Conservation (phyloP, 352 stramenopile species). For the Pythium guiyangense region DNA sequence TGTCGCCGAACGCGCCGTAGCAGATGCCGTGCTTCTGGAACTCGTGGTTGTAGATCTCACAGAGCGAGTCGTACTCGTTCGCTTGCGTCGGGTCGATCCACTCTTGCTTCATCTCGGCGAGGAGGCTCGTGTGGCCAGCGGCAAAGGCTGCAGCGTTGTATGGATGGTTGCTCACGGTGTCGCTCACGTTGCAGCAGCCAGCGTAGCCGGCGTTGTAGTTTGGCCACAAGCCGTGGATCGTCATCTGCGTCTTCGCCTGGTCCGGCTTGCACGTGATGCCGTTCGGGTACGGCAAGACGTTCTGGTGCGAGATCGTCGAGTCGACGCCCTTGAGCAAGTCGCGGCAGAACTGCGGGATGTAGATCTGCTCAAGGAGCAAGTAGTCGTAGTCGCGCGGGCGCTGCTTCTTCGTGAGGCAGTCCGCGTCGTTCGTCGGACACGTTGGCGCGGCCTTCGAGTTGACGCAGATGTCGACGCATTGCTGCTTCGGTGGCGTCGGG, state of each 20-base stretch:
- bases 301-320: slow-evolving; percentile 77
- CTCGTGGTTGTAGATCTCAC: slow-evolving; percentile 85
- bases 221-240: slow-evolving; percentile 75
- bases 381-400: slow-evolving; percentile 73
- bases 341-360: slow-evolving; percentile 76
- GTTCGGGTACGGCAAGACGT: slow-evolving; percentile 59
- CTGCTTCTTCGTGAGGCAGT: slow-evolving; percentile 61
- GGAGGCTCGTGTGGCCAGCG: slow-evolving; percentile 33
- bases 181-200: slow-evolving; percentile 64
- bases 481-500: slow-evolving; percentile 30
- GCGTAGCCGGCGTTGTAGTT: slow-evolving; percentile 76
- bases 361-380: slow-evolving; percentile 74
- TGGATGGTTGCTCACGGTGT: slow-evolving; percentile 49
- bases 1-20: slow-evolving; percentile 59
- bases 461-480: slow-evolving; percentile 77
- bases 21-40: slow-evolving; percentile 87
- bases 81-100: slow-evolving; percentile 64
- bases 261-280: slow-evolving; percentile 39
- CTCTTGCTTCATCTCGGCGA: slow-evolving; percentile 48
- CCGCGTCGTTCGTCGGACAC: slow-evolving; percentile 46
- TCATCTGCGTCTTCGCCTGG: slow-evolving; percentile 42
- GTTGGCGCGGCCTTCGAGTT: slow-evolving; percentile 50
- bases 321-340: slow-evolving; percentile 69
- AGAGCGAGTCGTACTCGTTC: slow-evolving; percentile 61
- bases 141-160: slow-evolving; percentile 46